These are phyloP conservation scores for Gaeumannomyces tritici DNA, from an alignment of 2,329 filamentous ascomycete species.

Conservation along the genomic window DNA sequence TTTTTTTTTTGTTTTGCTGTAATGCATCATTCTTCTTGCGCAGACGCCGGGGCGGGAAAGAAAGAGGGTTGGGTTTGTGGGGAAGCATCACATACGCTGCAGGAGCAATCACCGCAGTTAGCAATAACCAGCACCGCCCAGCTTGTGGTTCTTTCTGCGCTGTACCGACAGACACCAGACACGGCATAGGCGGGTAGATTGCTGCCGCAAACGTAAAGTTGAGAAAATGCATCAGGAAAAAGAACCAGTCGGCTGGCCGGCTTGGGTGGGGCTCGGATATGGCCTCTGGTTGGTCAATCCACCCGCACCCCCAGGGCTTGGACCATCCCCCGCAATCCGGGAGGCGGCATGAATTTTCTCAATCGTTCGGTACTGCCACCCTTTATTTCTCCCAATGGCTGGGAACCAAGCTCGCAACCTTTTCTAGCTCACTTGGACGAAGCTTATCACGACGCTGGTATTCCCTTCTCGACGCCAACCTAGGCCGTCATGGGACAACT, in stretches of 20 bases:
- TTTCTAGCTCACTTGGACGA: not conserved
- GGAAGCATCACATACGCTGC: no score
- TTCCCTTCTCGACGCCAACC: no score
- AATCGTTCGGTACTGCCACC: not conserved
- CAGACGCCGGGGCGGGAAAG: no score
- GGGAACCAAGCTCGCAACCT: not conserved
- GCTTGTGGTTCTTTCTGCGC: not conserved
- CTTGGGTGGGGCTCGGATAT: not conserved
- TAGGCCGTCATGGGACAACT: not conserved
- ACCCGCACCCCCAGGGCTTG: not conserved
- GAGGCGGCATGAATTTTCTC: not conserved
- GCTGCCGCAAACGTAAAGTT: no score
- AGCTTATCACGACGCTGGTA: not conserved
- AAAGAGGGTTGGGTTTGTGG: no score
- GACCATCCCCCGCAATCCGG: not conserved
- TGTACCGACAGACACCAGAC: not conserved
- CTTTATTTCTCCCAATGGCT: not conserved
- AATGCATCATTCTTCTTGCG: no score
- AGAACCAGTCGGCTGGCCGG: not conserved
- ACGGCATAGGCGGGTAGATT: no score
- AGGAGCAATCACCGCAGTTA: no score
- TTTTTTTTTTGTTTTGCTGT: no score
- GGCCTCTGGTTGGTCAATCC: not conserved
- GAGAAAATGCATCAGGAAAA: no score
- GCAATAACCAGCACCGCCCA: no score